phyloP scores from a whole-genome alignment of 768 basidiomycete genomes.

The Candolleomyces efflorescens region DNA sequence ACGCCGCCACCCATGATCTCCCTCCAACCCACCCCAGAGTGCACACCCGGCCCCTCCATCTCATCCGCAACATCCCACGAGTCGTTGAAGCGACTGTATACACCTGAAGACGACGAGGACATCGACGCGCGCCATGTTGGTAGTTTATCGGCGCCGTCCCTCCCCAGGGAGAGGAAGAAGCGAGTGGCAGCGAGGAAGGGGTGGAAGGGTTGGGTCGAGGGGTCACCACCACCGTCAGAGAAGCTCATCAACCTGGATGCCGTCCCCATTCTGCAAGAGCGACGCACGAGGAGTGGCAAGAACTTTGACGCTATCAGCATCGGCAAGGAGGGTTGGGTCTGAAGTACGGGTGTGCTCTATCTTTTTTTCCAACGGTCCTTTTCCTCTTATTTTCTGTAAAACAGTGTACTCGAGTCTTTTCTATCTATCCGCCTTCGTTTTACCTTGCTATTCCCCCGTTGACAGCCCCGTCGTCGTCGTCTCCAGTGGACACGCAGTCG shows the following conservation, averaged over 20 bases:
- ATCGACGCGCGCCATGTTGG: slow-evolving; percentile 20
- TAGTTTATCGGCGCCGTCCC: slow-evolving; percentile 18
- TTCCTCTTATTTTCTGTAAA: slow-evolving; percentile 35
- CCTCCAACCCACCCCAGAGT: slow-evolving; percentile 51
- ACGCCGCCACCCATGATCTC: slow-evolving; percentile 64
- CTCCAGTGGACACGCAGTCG: slow-evolving; percentile 4
- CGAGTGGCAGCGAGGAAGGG: slow-evolving; percentile 71
- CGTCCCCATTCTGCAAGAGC: slow-evolving; percentile 64
- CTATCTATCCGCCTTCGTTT: slow-evolving; percentile 25
- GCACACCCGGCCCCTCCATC: slow-evolving; percentile 72
- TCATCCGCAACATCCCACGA: slow-evolving; percentile 72
- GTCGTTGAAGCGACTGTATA: slow-evolving; percentile 76
- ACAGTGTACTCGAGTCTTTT: slow-evolving; percentile 13
- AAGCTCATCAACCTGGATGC: slow-evolving; percentile 81
- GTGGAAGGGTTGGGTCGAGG: slow-evolving; percentile 92
- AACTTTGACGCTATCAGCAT: slow-evolving; percentile 78
- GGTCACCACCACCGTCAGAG: slow-evolving; percentile 73
- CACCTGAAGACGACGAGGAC: slow-evolving; percentile 61
- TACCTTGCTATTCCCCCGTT: slow-evolving; percentile 11
- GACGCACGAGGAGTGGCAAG: slow-evolving; percentile 80
- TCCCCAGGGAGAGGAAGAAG: slow-evolving; percentile 43
- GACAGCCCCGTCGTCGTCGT: slow-evolving; percentile 19
- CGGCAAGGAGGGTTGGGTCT: slow-evolving; percentile 78
- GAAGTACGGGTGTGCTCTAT: slow-evolving; percentile 38
- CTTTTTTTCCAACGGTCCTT: slow-evolving; percentile 43